Percentiles rank a stretch among this genome's conserved stretches.
Conservation (phyloP, 2,329 filamentous ascomycete genomes). For the Penicillium occitanis region DNA sequence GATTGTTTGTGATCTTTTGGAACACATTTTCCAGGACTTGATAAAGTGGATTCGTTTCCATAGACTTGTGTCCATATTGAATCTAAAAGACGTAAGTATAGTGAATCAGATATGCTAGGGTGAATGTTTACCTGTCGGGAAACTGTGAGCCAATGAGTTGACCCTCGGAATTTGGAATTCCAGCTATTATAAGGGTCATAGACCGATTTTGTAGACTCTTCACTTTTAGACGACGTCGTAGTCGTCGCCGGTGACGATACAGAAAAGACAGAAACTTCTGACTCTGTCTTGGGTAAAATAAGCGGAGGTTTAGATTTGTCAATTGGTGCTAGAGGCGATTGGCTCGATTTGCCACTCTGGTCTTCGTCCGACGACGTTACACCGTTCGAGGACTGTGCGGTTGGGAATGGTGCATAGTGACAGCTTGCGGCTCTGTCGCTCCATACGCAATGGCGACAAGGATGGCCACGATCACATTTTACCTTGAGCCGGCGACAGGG, state of each 20-base stretch:
- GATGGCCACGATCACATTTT: conserved; percentile 21
- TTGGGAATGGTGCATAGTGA: conserved; percentile 17
- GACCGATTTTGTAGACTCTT: background rate
- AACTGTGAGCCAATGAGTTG: conserved; percentile 20
- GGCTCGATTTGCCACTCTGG: conserved; percentile 7
- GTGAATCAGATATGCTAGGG: background rate
- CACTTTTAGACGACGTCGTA: conserved; percentile 4
- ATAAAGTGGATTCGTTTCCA: background rate
- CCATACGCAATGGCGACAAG: conserved; percentile 22
- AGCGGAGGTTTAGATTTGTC: background rate
- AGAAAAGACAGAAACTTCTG: background rate
- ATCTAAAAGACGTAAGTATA: conserved; percentile 2
- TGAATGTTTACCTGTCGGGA: conserved; percentile 7
- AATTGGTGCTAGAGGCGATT: background rate
- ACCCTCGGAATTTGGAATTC: conserved; percentile 20
- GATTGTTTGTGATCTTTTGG: conserved; percentile 13
- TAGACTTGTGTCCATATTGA: conserved; percentile 5
- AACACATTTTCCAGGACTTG: conserved; percentile 2
- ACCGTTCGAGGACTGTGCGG: background rate
- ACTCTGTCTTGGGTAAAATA: conserved; percentile 14
- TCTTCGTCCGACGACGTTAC: conserved; percentile 15
- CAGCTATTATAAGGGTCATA: conserved; percentile 12
- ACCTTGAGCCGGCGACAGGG: conserved; percentile 23
- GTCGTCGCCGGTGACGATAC: conserved; percentile 6
- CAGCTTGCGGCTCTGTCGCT: conserved; percentile 22